Base-by-base conservation (phyloP, 139 green algal species). In the Micractinium sp. region DNA sequence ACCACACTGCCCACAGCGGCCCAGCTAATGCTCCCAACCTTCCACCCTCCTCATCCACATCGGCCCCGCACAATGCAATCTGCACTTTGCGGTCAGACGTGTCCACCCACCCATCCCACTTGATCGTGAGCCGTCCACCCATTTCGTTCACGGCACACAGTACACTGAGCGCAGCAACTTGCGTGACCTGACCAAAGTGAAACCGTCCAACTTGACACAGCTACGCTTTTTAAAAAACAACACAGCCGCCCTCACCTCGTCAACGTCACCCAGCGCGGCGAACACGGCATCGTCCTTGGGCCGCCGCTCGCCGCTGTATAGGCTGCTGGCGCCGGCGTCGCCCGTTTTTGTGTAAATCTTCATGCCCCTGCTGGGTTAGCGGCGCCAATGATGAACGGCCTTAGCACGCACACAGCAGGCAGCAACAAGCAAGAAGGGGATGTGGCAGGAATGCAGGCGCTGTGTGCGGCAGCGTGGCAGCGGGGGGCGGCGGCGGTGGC, bases 301-400 rank as follows among this genome's bases (percentile, higher is more conserved):
- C 15, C 94, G 82, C 16, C 97, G 90, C 91, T 98, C 92, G 15
- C 98, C 97, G 79, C 94, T 99, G 92, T 98, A 99, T 80, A 99
- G 90, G 35, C 91, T 95, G 29, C 95, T 96, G 22, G 89, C 92
- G 33, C 97, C 97, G 36, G 90, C 91, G 89, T 99, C 97, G 7
- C 97, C 97, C 4, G 96, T 97, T 29, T 95, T 95, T 9, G 97
- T 99, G 91, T 99, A 99, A n/a, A 99, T 96, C 79, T 96, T 97
- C 85, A 98, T 96, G 67, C 88, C 94, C 85, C 66, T 77, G 41
- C 81, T 25, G 81, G 60, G 36, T 29, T 35, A 33, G 20, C 25
- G 78, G n/a, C n/a, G n/a, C 20, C 47, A 56, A 56, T 56, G 47
- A 56, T 16, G 5, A 9, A 56, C 9, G 47, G 9, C 9, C 47